Evolutionary conservation across 805 yeast genomes (phyloP), one percentile per base, ranked within the genome.

Genomic region (Debaryomyces castellii): DNA sequence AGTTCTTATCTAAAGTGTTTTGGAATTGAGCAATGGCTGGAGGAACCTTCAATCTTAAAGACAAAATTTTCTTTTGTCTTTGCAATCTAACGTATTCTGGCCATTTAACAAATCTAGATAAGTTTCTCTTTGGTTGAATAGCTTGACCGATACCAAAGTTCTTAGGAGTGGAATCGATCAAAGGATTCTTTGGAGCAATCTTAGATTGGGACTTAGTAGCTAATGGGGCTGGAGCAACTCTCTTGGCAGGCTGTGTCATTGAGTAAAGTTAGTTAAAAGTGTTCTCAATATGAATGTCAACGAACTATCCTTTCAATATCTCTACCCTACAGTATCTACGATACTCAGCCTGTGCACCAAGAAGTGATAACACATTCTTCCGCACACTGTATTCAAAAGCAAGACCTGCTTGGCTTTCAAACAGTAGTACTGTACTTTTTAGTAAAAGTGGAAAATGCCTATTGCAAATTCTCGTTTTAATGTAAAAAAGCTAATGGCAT

Each of bases 11-110:
- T 75, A 92, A 82, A 67, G 90, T 85, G 78, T 87, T 79, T 69
- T 89, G 90, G 85, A 92, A 92, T 81, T 92, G 99, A 59, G 98
- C 83, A 71, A 92, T 85, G 58, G 98, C 87, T 69, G 99, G 99
- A 61, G 99, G 99, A 71, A 92, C 99, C 87, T 94, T 92, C 72
- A 92, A 83, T 86, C 99, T 90, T 76, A 91, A 73, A 66, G 85
- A 78, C 73, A 92, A 82, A 73, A 92, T 87, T 84, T 92, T 92
- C 87, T 86, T 94, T 81, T 94, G 98, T 84, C 99, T 91, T 82
- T 92, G 99, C 63, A 94, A 81, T 80, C 96, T 89, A 61, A 92
- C 95, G 74, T 92, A 90, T 77, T 87, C 94, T 71, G 99, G 99
- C 99, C 99, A 94, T 78, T 87, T 94, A 71, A 92, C 98, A 74